phyloP scores from a whole-genome alignment of 805 yeast genomes.

The Lachancea lanzarotensis region DNA sequence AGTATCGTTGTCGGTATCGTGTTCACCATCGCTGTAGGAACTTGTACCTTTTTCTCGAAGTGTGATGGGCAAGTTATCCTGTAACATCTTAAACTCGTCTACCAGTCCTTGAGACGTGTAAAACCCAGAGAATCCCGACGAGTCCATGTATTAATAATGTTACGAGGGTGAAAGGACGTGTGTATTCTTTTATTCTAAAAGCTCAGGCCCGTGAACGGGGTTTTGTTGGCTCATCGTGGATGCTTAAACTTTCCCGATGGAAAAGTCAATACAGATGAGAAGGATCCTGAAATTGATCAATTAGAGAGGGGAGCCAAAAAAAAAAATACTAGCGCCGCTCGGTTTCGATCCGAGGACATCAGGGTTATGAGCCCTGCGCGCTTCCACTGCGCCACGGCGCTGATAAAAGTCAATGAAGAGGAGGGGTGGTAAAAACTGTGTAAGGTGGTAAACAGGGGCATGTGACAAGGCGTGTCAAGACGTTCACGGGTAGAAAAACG shows the following conservation, averaged over 20 bases:
- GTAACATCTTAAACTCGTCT: constrained; percentile 9
- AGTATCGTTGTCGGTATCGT: neutral
- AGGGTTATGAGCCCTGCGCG: constrained; percentile 99
- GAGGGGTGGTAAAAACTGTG: neutral
- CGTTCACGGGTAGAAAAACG: too few species aligned
- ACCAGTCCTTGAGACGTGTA: constrained; percentile 8
- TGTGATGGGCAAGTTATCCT: constrained; percentile 11
- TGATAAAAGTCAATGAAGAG: constrained; percentile 18
- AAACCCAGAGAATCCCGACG: constrained; percentile 5
- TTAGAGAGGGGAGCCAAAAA: neutral
- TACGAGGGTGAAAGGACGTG: too few species aligned
- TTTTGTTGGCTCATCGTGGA: neutral
- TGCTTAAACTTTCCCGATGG: neutral
- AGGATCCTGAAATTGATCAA: neutral
- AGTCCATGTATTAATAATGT: too few species aligned
- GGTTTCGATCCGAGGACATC: constrained; percentile 97
- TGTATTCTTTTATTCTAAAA: too few species aligned
- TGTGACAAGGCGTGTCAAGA: too few species aligned
- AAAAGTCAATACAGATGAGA: neutral
- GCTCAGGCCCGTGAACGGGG: neutral
- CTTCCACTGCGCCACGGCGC: constrained; percentile 99
- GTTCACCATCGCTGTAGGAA: constrained; percentile 5
- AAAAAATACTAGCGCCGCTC: constrained; percentile 68
- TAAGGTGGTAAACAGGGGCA: neutral
- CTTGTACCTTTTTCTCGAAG: constrained; percentile 11